These are phyloP conservation scores for Sonneratia alba DNA, from an alignment of 345 rosid species.

Conservation along the genomic window DNA sequence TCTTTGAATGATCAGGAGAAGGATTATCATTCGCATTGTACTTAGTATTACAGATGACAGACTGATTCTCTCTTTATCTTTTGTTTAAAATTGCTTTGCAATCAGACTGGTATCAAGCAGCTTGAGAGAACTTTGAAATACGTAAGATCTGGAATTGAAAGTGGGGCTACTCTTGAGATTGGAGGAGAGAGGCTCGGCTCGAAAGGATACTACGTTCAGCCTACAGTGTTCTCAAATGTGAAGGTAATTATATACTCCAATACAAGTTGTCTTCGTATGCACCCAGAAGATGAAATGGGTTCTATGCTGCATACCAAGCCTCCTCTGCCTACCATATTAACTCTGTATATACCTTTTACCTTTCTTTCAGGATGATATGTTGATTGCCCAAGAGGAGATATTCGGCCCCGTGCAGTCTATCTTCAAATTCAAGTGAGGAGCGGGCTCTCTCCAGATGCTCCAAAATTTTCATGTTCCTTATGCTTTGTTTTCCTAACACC, in stretches of 20 bases:
- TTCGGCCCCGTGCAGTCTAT: slow-evolving; percentile 94
- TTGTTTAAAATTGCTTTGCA: neutral
- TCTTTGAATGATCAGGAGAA: too few relatives aligned
- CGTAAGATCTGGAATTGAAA: slow-evolving; percentile 59
- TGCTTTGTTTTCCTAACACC: neutral
- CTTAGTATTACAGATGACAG: neutral
- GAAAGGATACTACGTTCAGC: slow-evolving; percentile 74
- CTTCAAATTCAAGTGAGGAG: slow-evolving; percentile 72
- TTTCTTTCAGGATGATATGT: slow-evolving; percentile 66
- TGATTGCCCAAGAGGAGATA: slow-evolving; percentile 82
- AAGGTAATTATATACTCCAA: slow-evolving; percentile 26
- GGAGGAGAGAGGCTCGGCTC: slow-evolving; percentile 74
- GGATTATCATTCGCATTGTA: too few relatives aligned
- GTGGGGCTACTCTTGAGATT: slow-evolving; percentile 83
- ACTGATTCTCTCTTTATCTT: neutral
- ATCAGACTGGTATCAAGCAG: slow-evolving; percentile 64
- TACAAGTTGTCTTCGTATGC: neutral
- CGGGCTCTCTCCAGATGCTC: neutral
- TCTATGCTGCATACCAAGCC: neutral
- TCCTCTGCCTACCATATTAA: neutral
- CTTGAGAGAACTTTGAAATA: slow-evolving; percentile 55
- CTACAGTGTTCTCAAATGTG: slow-evolving; percentile 91
- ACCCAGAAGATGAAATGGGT: neutral
- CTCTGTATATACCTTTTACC: neutral
- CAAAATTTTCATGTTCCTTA: neutral